These are phyloP conservation scores for Penicillium silybi DNA, from an alignment of 495 filamentous ascomycete species.

Conservation along the genomic window DNA sequence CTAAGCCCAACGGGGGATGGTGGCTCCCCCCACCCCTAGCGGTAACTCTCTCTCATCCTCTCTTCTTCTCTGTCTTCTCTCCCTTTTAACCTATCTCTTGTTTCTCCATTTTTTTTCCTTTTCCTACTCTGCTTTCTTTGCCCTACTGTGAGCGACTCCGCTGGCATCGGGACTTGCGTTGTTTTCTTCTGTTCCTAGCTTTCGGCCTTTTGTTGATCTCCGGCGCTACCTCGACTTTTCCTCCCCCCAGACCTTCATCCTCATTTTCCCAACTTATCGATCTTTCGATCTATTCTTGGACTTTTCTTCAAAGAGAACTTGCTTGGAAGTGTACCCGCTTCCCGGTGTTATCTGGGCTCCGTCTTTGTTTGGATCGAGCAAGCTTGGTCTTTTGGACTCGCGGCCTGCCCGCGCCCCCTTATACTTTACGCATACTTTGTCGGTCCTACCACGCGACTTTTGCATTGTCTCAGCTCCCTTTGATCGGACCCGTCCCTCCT, in stretches of 20 bases:
- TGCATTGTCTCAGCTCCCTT: conserved; percentile 7
- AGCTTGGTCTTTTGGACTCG: conserved; percentile 13
- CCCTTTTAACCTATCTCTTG: conserved; percentile 13
- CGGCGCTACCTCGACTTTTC: conserved; percentile 6
- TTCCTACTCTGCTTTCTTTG: conserved; percentile 13
- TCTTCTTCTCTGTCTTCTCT: conserved; percentile 16
- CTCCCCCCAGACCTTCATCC: not conserved
- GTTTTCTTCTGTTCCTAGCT: conserved; percentile 10
- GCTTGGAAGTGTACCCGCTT: not conserved
- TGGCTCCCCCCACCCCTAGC: conserved; percentile 34
- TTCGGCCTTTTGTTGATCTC: not conserved
- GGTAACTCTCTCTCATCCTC: conserved; percentile 25
- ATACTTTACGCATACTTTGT: conserved; percentile 9
- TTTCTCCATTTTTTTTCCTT: conserved; percentile 13
- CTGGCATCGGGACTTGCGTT: conserved; percentile 11
- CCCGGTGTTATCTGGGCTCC: not conserved
- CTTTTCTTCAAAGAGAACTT: not conserved
- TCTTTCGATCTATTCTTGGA: conserved; percentile 4
- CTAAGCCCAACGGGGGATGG: conserved; percentile 32
- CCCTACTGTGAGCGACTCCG: conserved; percentile 1
- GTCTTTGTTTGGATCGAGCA: conserved; percentile 16
- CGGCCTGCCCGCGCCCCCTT: not conserved
- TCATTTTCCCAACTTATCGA: conserved; percentile 15
- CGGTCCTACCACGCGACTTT: not conserved
- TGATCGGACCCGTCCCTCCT: not conserved